Evolutionary conservation across 1,284 basidiomycete genomes (phyloP).

Genomic region (Cutaneotrichosporon sp.): DNA sequence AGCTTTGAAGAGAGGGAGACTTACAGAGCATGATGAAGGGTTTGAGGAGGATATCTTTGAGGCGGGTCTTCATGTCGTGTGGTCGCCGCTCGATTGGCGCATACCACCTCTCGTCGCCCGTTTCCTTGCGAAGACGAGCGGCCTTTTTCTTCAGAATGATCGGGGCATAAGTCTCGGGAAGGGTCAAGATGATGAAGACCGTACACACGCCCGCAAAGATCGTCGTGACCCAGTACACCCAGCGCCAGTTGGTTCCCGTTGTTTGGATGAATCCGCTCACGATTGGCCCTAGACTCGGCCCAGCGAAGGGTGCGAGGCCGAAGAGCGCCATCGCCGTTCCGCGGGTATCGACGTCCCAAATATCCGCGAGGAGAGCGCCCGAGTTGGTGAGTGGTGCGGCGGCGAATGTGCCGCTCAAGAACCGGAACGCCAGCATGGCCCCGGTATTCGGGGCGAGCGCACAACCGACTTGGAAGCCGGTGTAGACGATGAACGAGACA

Average conservation of each 20-base stretch:
- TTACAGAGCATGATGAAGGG: constrained; percentile 64
- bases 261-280: constrained; percentile 62
- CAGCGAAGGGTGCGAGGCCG: constrained; percentile 71
- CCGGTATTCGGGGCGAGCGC: constrained; percentile 64
- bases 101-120: constrained; percentile 66
- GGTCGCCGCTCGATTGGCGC: constrained; percentile 39
- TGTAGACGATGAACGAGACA: constrained; percentile 65
- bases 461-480: constrained; percentile 60
- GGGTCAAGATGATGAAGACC: constrained; percentile 60
- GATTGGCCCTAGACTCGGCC: constrained; percentile 61
- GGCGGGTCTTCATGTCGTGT: constrained; percentile 29
- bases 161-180: constrained; percentile 71
- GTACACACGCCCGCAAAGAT: constrained; percentile 58
- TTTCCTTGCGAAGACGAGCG: constrained; percentile 58
- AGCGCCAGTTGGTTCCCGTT: constrained; percentile 52
- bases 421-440: constrained; percentile 65
- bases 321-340: constrained; percentile 70
- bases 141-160: constrained; percentile 60
- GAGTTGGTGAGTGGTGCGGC: constrained; percentile 55
- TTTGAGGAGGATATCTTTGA: constrained; percentile 58
- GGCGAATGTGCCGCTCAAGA: constrained; percentile 65
- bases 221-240: constrained; percentile 69
- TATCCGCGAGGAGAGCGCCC: constrained; percentile 59
- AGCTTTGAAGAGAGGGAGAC: neutral
- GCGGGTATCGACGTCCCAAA: constrained; percentile 67